Base-by-base conservation (phyloP, 768 basidiomycete species). In the Ramaria sp. region DNA sequence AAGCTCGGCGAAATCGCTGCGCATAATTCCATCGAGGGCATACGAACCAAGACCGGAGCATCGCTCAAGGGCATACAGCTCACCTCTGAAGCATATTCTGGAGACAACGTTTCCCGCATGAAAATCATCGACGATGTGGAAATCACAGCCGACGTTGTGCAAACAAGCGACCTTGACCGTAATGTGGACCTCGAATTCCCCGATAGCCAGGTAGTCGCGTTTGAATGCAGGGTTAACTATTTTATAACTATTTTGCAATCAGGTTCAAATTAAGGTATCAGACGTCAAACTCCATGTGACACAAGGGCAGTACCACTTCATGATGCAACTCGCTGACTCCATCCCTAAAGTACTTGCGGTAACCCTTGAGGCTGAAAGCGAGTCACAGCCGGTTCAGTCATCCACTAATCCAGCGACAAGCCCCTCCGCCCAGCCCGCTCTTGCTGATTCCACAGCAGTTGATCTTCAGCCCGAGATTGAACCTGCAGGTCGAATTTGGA, bases 111-210 rank as follows among this genome's bases (percentile, higher is more conserved):
- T 12, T 76, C 79, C 17, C 72, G 69, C 1, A 75, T 98, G 57
- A 92, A 90, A 69, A 91, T 99, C 63, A 86, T 99, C 34, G 91
- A 96, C 62, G 88, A 95, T 64, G 92, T 96, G 48, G 76, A 86
- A 58, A 76, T 97, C 58, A 72, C 71, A 4, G 79, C 86, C 9
- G 78, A 85, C 24, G 70, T 93, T 51, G 68, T 80, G 24, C 91
- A 95, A 68, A 76, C 71, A 6, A 74, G 72, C 48, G 73, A 72
- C 13, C 75, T 81, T 42, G 75, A 88, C 63, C 75, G 81, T 17
- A 64, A 65, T n/a, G 66, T 69, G 17, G 76, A 85, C 58, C 65
- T 67, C 33, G 73, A 77, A 37, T 70, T 72, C 55, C 91, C 94
- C 1, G 88, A 87, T 62, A 86, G 78, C 19, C 83, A 88, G 75